A percentile compares a stretch with the other conserved stretches of the same genome.
These are phyloP conservation scores for Purshia tridentata DNA, from an alignment of 306 rosid genomes.

Conservation along the genomic window DNA sequence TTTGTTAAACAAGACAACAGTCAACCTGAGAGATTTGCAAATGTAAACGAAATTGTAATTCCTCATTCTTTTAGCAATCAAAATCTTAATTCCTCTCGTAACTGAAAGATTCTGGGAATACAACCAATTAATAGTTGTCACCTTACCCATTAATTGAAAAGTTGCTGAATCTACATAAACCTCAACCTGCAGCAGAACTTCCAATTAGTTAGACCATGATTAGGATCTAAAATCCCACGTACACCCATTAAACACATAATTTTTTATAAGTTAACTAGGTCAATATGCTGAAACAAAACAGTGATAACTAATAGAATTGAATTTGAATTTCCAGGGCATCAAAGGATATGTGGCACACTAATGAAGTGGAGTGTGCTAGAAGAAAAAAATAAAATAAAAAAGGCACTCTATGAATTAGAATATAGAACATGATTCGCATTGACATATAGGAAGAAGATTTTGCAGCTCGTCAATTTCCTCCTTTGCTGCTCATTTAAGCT, in stretches of 20 bases:
- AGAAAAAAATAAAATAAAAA: background rate
- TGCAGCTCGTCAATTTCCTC: background rate
- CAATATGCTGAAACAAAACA: conserved; percentile 2
- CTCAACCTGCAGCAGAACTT: conserved; percentile 59
- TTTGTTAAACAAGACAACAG: conserved; percentile 15
- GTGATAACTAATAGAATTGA: background rate
- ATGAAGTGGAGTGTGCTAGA: background rate
- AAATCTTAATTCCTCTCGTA: background rate
- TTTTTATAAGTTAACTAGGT: conserved; percentile 2
- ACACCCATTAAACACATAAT: background rate
- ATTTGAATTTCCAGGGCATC: background rate
- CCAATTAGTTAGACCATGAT: conserved; percentile 26
- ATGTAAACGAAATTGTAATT: no score
- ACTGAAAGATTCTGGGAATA: background rate
- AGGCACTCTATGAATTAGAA: background rate
- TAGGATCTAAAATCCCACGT: conserved; percentile 18
- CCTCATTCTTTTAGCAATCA: no score
- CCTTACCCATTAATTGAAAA: conserved; percentile 59
- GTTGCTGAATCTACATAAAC: conserved; percentile 65
- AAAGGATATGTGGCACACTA: background rate
- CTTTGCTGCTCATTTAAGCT: background rate
- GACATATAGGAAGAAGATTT: background rate
- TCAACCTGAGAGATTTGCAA: background rate
- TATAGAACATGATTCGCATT: background rate
- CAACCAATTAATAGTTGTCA: conserved; percentile 14